Conservation (phyloP, 305 asterid species). For the Salvia sclarea region DNA sequence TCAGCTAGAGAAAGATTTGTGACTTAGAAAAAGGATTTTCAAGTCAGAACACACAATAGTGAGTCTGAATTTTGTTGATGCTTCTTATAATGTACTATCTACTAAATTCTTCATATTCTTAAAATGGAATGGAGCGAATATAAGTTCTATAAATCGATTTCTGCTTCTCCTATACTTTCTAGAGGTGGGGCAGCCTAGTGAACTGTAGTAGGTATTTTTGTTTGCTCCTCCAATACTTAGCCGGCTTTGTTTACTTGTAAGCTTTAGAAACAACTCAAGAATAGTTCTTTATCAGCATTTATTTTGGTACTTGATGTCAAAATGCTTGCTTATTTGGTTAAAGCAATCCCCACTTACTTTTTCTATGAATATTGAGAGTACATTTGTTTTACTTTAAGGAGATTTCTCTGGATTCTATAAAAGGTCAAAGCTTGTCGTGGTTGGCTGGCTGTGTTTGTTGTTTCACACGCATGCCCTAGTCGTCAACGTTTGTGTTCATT, state of each 20-base stretch:
- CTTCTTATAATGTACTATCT: background rate
- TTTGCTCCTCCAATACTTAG: slow-evolving; percentile 8
- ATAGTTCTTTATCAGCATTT: background rate
- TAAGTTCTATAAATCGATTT: background rate
- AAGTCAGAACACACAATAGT: background rate
- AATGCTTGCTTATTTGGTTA: background rate
- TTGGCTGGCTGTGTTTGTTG: background rate
- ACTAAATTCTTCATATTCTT: background rate
- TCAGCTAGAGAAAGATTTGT: no score
- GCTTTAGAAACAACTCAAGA: background rate
- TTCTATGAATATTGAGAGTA: background rate
- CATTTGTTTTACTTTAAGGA: no score
- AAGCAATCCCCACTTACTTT: background rate
- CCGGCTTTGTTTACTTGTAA: slow-evolving; percentile 11
- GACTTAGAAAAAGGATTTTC: slow-evolving; percentile 4
- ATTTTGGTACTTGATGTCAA: background rate
- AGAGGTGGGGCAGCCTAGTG: background rate
- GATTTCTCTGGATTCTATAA: no score
- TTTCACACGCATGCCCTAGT: background rate
- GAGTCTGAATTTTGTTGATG: background rate
- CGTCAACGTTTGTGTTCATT: no score
- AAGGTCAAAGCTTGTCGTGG: no score
- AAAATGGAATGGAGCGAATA: background rate
- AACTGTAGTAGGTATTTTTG: background rate
- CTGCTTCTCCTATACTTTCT: background rate